Evolutionary conservation across 495 filamentous ascomycete genomes (phyloP), one percentile per base, ranked within the genome.

Genomic region (Tetracladium setigerum): DNA sequence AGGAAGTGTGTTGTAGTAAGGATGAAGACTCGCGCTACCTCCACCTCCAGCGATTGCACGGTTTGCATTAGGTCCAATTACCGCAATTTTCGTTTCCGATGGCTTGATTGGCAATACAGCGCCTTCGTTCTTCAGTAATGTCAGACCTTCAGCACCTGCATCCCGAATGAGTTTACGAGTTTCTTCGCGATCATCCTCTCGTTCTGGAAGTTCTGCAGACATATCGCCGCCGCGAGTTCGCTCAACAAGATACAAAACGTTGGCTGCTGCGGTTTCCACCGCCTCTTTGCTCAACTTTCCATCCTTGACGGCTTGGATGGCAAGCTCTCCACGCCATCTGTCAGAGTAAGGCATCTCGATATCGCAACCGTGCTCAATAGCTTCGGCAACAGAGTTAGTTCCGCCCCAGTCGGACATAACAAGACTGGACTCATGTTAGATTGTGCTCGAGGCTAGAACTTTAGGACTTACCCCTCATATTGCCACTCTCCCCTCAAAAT

Each of bases 51-150:
- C 84, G 31, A 86, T 82, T 0, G 87, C 83, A 40, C 82, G 66
- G 53, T 86, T 86, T 30, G 84, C 79, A 59, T 94, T 94, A 8
- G 89, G 88, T 0, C 89, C 87, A 47, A 95, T 92, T 27, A 92
- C 73, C 7, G 86, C 80, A 38, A 91, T 72, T 54, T 67, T 74
- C 38, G 72, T 70, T 30, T 77, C 74, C 12, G 73, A 70, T 17
- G 73, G 71, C 38, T 79, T 70, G 38, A 95, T 71, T 1, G 88
- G 88, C 4, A 95, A 71, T 27, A 82, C 61, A 13, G 64, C 61
- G 1, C 74, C 73, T 32, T 87, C 76, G 50, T 92, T 92, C 62
- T 90, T 90, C 47, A 94, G 68, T 13, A 94, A 71, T 2, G 87
- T 86, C 11, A 91, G 73, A 2, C 83, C 84, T 54, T 90, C 82